Conservation (phyloP, 768 basidiomycete genomes). For the Gloeophyllum trabeum region DNA sequence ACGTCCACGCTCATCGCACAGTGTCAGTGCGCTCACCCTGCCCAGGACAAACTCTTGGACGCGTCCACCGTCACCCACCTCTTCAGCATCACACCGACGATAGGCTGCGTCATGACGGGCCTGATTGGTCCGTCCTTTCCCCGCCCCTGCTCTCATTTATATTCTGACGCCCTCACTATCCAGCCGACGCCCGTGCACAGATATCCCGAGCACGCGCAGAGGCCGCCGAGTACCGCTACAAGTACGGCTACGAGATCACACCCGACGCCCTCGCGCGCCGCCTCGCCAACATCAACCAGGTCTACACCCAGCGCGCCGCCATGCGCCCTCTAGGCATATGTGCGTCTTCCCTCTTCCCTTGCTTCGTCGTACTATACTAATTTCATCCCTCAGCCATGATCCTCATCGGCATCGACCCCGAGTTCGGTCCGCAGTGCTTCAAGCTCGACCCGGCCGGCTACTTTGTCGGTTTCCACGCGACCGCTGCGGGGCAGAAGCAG, state of each 20-base stretch:
- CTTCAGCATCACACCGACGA: slow-evolving; percentile 91
- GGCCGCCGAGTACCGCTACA: slow-evolving; percentile 89
- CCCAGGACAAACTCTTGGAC: slow-evolving; percentile 93
- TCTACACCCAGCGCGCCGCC: slow-evolving; percentile 93
- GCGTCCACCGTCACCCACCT: slow-evolving; percentile 90
- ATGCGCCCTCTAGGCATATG: slow-evolving; percentile 97
- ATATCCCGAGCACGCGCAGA: slow-evolving; percentile 78
- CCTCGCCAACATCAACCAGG: slow-evolving; percentile 96
- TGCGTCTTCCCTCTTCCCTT: slow-evolving; percentile 25
- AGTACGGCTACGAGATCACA: slow-evolving; percentile 97
- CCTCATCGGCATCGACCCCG: slow-evolving; percentile 84
- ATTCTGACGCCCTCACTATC: neutral
- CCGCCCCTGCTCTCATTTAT: neutral
- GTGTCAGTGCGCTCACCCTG: neutral
- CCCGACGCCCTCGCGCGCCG: slow-evolving; percentile 92
- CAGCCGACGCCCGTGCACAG: slow-evolving; percentile 90
- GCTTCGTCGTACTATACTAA: slow-evolving; percentile 1
- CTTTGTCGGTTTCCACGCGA: slow-evolving; percentile 97
- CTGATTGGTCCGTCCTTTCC: slow-evolving; percentile 56
- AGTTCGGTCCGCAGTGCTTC: slow-evolving; percentile 92
- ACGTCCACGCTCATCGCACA: slow-evolving; percentile 19
- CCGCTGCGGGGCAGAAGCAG: slow-evolving; percentile 92
- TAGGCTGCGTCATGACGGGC: slow-evolving; percentile 98
- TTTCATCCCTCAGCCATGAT: slow-evolving; percentile 66
- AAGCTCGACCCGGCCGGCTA: slow-evolving; percentile 98